phyloP scores from a whole-genome alignment of 352 stramenopile genomes.

The Phytopythium aichiense region DNA sequence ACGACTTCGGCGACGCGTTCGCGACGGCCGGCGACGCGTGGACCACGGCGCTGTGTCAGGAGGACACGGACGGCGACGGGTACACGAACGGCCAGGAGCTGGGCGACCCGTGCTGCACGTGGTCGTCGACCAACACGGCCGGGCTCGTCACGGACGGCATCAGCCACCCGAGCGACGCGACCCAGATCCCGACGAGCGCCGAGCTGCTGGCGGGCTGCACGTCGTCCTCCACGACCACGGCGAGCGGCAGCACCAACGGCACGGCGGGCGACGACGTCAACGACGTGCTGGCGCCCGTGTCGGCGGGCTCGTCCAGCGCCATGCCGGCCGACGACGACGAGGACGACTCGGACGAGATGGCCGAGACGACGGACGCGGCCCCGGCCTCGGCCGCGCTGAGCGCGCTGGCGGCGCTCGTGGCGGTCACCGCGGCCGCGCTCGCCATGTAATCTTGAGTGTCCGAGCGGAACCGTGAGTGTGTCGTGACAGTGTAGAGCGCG shows the following conservation, averaged over 20 bases:
- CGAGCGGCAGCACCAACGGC: slow-evolving; percentile 19
- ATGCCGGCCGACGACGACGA: slow-evolving; percentile 52
- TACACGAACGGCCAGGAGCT: slow-evolving; percentile 85
- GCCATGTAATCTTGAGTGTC: slow-evolving; percentile 12
- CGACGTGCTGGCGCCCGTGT: slow-evolving; percentile 33
- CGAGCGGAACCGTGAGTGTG: not conserved
- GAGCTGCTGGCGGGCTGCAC: slow-evolving; percentile 47
- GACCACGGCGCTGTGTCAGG: slow-evolving; percentile 46
- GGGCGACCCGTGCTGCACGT: slow-evolving; percentile 80
- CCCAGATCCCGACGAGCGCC: slow-evolving; percentile 45
- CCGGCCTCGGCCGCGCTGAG: slow-evolving; percentile 8
- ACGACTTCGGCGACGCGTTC: slow-evolving; percentile 68
- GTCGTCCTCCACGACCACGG: slow-evolving; percentile 12
- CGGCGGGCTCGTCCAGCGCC: slow-evolving; percentile 9
- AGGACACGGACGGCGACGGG: slow-evolving; percentile 76
- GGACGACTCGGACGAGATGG: slow-evolving; percentile 50
- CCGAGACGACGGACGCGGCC: slow-evolving; percentile 21
- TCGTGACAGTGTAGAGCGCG: slow-evolving; percentile 1
- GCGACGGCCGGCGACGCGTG: slow-evolving; percentile 36
- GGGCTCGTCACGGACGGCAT: slow-evolving; percentile 53
- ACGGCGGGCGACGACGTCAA: slow-evolving; percentile 21
- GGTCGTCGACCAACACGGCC: slow-evolving; percentile 40
- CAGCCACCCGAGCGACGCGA: slow-evolving; percentile 52
- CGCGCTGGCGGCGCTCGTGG: slow-evolving; percentile 9
- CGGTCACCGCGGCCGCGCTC: slow-evolving; percentile 8